Evolutionary conservation across 768 basidiomycete species (phyloP), one percentile per base, ranked within the genome.

Genomic region (Hypholoma sublateritium): DNA sequence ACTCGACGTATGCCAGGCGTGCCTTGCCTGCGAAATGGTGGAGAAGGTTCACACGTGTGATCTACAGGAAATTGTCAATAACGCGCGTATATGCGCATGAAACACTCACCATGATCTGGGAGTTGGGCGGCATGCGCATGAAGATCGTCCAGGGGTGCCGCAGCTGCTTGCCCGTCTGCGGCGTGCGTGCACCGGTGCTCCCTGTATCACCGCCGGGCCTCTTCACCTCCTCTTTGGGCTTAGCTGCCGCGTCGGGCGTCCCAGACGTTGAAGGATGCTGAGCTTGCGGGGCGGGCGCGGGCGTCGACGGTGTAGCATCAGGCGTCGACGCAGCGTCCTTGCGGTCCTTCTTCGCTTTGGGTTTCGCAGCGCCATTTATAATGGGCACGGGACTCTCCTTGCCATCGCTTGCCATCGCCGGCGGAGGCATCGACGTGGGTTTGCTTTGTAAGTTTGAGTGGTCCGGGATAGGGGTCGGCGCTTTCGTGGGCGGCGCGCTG

Each of bases 61-160:
- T 88, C 87, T 91, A 58, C 28, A 42, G 24, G 37, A 39, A 12
- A 5, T 34, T 13, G 25, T 48, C 34, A 65, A 24, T 35, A 51
- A 21, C 12, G 11, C 6, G 21, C 35, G 21, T 49, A 37, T 48
- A 52, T 52, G 50, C 12, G 37, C 43, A 49, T 42, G 56, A n/a
- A 48, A 43, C 37, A 76, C 86, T 61, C 64, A 91, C 89, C 53
- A 69, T 80, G 5, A 82, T 76, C 12, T 79, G 67, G 7, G 74
- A 62, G 4, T 75, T 71, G 9, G 72, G 62, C 16, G 77, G 70
- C 73, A 88, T 78, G 60, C 87, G 84, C 80, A 95, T 84, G 71
- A 91, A 94, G 50, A 94, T 80, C 7, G 93, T 95, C 87, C 87
- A 92, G 5, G 92, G 91, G 69, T 90, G 84, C 39, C 89, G 79